Base-by-base conservation (phyloP, 371 early-diverging fungal genomes). In the Apophysomyces sp. region DNA sequence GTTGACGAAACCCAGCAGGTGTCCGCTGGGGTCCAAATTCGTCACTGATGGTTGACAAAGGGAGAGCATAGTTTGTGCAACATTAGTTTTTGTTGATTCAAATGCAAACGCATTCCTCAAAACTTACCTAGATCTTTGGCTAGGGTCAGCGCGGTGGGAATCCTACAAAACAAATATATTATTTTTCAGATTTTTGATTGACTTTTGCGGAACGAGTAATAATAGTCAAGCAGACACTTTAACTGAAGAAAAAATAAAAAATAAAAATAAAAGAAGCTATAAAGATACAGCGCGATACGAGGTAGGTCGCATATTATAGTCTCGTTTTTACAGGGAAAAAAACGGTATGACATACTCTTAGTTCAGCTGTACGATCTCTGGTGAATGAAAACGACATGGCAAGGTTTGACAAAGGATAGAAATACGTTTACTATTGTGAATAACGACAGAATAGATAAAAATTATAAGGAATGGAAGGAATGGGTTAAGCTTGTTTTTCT, bases 311-410 rank as follows among this genome's bases (percentile, higher is more conserved):
- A n/a, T n/a, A n/a, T n/a, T n/a, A n/a, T n/a, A n/a, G n/a, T n/a
- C n/a, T n/a, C n/a, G n/a, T n/a, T n/a, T n/a, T n/a, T n/a, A n/a
- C n/a, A n/a, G n/a, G n/a, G n/a, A n/a, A n/a, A n/a, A n/a, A n/a
- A n/a, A n/a, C n/a, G 15, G 29, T n/a, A 55, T 39, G 4, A 52
- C 69, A 3, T 64, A 68, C 49, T 60, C 63, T 61, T 56, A 73
- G 29, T 65, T 73, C 73, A 13, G 67, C 62, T 18, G 63, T 73
- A 59, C 73, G 64, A 58, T 73, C 73, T 62, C 69, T 69, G 51
- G 63, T 73, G 53, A 73, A 73, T 12, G 73, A 73, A 65, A 57
- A 73, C 6, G 69, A 67, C 73, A 73, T 73, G 2, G 6, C 24
- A 24, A 24, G 24, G 9, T 52, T 31, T 12, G 32, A 63, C 32